phyloP scores from a whole-genome alignment of 2,329 filamentous ascomycete species.

The Cercospora citrullina region DNA sequence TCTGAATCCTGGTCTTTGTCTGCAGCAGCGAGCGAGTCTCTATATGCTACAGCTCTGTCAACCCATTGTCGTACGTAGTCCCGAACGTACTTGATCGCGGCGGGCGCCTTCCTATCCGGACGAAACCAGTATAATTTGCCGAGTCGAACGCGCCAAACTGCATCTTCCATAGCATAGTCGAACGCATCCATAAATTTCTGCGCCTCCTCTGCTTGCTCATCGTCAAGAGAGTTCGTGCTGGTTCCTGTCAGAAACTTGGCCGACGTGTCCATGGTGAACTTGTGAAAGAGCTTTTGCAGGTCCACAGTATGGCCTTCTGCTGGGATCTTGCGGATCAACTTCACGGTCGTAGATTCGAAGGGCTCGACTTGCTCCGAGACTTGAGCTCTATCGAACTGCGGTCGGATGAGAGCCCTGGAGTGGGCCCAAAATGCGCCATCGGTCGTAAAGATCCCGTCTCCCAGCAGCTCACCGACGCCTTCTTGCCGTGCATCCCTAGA shows the following conservation, averaged over 20 bases:
- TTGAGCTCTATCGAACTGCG: slow-evolving; percentile 53
- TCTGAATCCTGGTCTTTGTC: slow-evolving; percentile 20
- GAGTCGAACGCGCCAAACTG: slow-evolving; percentile 12
- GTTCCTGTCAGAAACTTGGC: slow-evolving; percentile 67
- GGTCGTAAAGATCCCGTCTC: slow-evolving; percentile 43
- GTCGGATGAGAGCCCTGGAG: slow-evolving; percentile 45
- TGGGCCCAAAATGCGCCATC: slow-evolving; percentile 40
- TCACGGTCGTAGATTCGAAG: slow-evolving; percentile 59
- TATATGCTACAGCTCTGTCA: slow-evolving; percentile 20
- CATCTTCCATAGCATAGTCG: slow-evolving; percentile 17
- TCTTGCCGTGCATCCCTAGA: neutral
- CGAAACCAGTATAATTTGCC: slow-evolving; percentile 14
- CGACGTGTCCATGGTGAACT: slow-evolving; percentile 64
- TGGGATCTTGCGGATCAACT: slow-evolving; percentile 58
- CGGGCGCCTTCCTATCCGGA: slow-evolving; percentile 18
- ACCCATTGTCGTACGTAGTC: slow-evolving; percentile 20
- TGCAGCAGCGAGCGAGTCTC: slow-evolving; percentile 4
- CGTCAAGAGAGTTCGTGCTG: slow-evolving; percentile 27
- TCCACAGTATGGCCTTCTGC: slow-evolving; percentile 56
- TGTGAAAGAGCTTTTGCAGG: slow-evolving; percentile 62
- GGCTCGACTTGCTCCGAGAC: slow-evolving; percentile 51
- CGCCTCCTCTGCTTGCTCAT: slow-evolving; percentile 16
- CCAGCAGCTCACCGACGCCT: slow-evolving; percentile 21
- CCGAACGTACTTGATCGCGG: slow-evolving; percentile 13
- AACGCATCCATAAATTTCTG: slow-evolving; percentile 21